These are phyloP conservation scores for Lachancea lanzarotensis DNA, from an alignment of 805 yeast species.

Conservation along the genomic window DNA sequence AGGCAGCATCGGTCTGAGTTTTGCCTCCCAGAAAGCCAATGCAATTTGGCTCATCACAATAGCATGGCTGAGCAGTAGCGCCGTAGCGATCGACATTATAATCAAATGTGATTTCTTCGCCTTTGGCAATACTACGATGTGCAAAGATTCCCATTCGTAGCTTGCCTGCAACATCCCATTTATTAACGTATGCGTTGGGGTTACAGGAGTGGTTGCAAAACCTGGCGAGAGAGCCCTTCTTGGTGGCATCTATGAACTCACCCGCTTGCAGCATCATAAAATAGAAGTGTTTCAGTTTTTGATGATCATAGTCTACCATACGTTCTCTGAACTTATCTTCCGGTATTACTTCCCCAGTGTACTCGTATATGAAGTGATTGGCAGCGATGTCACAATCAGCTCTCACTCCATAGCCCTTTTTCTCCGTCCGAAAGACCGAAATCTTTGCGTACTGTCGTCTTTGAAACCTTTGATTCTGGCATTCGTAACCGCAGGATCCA, in stretches of 20 bases:
- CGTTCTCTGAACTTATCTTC: conserved; percentile 68
- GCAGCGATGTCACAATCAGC: conserved; percentile 54
- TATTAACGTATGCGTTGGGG: conserved; percentile 92
- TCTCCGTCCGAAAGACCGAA: conserved; percentile 75
- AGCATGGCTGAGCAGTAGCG: conserved; percentile 88
- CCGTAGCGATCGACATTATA: conserved; percentile 96
- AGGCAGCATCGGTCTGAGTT: conserved; percentile 89
- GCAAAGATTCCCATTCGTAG: conserved; percentile 94
- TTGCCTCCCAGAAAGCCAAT: conserved; percentile 93
- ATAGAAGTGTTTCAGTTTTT: conserved; percentile 73
- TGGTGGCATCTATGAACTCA: conserved; percentile 92
- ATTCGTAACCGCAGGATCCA: conserved; percentile 62
- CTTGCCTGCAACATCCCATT: conserved; percentile 93
- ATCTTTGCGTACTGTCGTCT: conserved; percentile 62
- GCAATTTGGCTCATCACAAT: conserved; percentile 90
- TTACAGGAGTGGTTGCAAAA: conserved; percentile 93
- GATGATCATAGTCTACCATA: conserved; percentile 65
- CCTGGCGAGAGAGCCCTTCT: conserved; percentile 80
- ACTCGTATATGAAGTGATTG: conserved; percentile 78
- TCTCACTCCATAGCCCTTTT: conserved; percentile 86
- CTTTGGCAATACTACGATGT: conserved; percentile 51
- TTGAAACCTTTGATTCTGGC: conserved; percentile 89
- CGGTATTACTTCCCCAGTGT: conserved; percentile 89
- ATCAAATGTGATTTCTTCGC: conserved; percentile 79
- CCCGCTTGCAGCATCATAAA: conserved; percentile 94